Conservation (phyloP, 2,329 filamentous ascomycete species). For the Cadophora sp. region DNA sequence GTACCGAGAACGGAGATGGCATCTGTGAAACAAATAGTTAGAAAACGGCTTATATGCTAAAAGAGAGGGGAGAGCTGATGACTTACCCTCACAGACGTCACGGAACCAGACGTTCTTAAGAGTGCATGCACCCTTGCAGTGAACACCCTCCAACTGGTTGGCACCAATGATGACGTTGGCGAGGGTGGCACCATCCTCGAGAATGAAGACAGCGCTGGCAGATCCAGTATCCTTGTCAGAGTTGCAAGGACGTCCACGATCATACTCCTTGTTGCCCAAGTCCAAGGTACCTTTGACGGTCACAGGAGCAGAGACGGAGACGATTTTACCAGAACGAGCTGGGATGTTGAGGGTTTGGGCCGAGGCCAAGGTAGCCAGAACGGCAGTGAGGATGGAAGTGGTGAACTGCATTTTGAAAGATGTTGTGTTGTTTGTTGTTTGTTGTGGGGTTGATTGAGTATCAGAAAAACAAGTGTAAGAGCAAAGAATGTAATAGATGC, state of each 20-base stretch:
- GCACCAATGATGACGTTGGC: constrained; percentile 61
- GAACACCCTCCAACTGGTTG: constrained; percentile 58
- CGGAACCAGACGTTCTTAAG: constrained; percentile 53
- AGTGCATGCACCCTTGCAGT: constrained; percentile 57
- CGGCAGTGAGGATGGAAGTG: constrained; percentile 29
- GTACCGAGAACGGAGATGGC: constrained; percentile 46
- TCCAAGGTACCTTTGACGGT: constrained; percentile 31
- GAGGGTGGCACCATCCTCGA: constrained; percentile 57
- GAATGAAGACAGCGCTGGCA: constrained; percentile 56
- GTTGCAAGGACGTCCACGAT: constrained; percentile 36
- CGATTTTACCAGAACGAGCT: constrained; percentile 29
- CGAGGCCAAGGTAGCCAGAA: constrained; percentile 32
- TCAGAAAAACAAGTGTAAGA: constrained; percentile 1
- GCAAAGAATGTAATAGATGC: constrained; percentile 14
- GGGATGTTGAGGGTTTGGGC: constrained; percentile 37
- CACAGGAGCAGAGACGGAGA: constrained; percentile 25
- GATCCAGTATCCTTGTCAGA: constrained; percentile 34
- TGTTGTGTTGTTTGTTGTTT: constrained; percentile 12
- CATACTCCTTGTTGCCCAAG: constrained; percentile 37
- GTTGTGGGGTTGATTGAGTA: not conserved
- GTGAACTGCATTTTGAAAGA: constrained; percentile 35
- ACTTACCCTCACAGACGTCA: constrained; percentile 23
- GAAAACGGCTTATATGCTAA: not conserved
- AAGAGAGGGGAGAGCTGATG: constrained; percentile 30
- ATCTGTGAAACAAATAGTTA: constrained; percentile 17